A percentile compares a stretch with the other conserved stretches of the same genome.
phyloP scores from a whole-genome alignment of 306 rosid species.

The Fragaria vesca region DNA sequence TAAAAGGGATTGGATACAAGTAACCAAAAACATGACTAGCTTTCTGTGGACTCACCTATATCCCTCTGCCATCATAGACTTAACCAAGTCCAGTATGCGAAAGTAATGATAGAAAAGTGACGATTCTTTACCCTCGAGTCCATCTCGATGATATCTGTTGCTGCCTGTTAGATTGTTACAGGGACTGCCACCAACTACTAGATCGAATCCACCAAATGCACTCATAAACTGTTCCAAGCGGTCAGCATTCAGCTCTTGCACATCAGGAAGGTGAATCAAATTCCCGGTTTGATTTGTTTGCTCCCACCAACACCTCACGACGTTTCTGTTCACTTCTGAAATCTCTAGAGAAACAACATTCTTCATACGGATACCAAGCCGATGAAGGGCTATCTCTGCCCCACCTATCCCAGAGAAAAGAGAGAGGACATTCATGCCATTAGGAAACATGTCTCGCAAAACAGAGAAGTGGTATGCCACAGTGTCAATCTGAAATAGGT shows the following conservation, averaged over 20 bases:
- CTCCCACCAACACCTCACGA: slow-evolving; percentile 92
- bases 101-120: slow-evolving; percentile 69
- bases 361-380: slow-evolving; percentile 74
- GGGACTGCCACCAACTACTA: slow-evolving; percentile 89
- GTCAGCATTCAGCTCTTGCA: slow-evolving; percentile 49
- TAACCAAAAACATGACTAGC: not conserved
- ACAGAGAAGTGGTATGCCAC: slow-evolving; percentile 92
- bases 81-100: slow-evolving; percentile 71
- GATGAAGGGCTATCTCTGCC: slow-evolving; percentile 89
- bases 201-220: slow-evolving; percentile 77
- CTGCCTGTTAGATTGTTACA: slow-evolving; percentile 93
- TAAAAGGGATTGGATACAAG: not conserved
- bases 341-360: slow-evolving; percentile 82
- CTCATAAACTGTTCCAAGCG: slow-evolving; percentile 57
- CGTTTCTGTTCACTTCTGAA: slow-evolving; percentile 72
- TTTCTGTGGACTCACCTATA: not conserved
- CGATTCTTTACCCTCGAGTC: slow-evolving; percentile 86
- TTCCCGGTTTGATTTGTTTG: slow-evolving; percentile 89
- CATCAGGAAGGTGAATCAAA: slow-evolving; percentile 59
- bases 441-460: slow-evolving; percentile 68
- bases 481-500: slow-evolving; percentile 73
- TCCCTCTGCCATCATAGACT: slow-evolving; percentile 36
- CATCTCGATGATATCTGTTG: slow-evolving; percentile 79
- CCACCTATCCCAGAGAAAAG: slow-evolving; percentile 99
- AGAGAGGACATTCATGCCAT: slow-evolving; percentile 81